Conservation (phyloP, 164 flowering plant species). For the Aristolochia contorta region DNA sequence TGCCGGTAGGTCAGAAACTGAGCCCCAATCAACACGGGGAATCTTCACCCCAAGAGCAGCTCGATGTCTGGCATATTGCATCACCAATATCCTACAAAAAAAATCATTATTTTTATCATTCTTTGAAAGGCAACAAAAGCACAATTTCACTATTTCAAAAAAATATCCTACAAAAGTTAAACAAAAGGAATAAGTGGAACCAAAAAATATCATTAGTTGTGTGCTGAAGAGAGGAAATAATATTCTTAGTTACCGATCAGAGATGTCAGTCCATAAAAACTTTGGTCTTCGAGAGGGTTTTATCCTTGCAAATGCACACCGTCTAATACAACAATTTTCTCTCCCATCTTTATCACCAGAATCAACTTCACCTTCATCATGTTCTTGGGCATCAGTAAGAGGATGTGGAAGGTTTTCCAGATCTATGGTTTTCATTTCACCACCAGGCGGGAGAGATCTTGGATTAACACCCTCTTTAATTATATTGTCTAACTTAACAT, state of each 20-base stretch:
- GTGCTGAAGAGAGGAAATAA: neutral
- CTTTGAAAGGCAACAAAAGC: too few species aligned
- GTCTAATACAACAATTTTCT: slow-evolving; percentile 18
- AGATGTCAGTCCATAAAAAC: slow-evolving; percentile 62
- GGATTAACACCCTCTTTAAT: slow-evolving; percentile 13
- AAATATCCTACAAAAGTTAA: slow-evolving; percentile 13
- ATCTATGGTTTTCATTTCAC: slow-evolving; percentile 11
- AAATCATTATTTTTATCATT: too few species aligned
- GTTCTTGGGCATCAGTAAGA: slow-evolving; percentile 15
- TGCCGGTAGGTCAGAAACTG: slow-evolving; percentile 71
- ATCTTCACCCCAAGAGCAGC: slow-evolving; percentile 61
- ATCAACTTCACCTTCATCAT: slow-evolving; percentile 19
- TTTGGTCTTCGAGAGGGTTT: slow-evolving; percentile 37
- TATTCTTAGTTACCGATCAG: slow-evolving; percentile 52
- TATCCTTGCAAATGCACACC: slow-evolving; percentile 25
- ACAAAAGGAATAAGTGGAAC: neutral
- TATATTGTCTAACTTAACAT: slow-evolving; percentile 12
- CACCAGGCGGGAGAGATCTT: slow-evolving; percentile 7
- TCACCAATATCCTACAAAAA: slow-evolving; percentile 59
- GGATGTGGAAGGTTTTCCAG: slow-evolving; percentile 8
- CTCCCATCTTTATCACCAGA: slow-evolving; percentile 28
- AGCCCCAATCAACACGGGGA: slow-evolving; percentile 59
- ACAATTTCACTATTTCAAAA: too few species aligned
- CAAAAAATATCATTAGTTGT: too few species aligned
- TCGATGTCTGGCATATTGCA: slow-evolving; percentile 68